Evolutionary conservation across 2,329 filamentous ascomycete genomes (phyloP).

Genomic region (Zasmidium angulare): DNA sequence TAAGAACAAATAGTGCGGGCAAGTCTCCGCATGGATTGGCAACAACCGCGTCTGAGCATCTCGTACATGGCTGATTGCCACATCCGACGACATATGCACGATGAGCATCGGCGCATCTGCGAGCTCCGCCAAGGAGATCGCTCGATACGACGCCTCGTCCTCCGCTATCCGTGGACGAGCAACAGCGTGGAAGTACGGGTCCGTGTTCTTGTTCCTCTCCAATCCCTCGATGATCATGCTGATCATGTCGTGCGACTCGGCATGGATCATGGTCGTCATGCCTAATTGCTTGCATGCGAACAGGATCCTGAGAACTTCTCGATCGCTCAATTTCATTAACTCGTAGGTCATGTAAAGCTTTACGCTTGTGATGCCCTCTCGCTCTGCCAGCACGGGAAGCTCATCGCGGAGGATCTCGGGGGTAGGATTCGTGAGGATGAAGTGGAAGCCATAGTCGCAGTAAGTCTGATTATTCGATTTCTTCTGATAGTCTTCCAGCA

Average conservation of each 20-base stretch:
- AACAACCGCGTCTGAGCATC: slow-evolving; percentile 36
- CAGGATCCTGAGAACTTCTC: slow-evolving; percentile 53
- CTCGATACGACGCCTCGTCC: slow-evolving; percentile 52
- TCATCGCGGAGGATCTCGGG: slow-evolving; percentile 42
- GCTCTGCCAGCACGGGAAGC: slow-evolving; percentile 40
- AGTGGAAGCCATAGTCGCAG: slow-evolving; percentile 59
- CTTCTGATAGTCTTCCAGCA: slow-evolving; percentile 50
- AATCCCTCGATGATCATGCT: slow-evolving; percentile 44
- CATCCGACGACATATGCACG: slow-evolving; percentile 51
- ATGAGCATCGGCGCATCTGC: slow-evolving; percentile 54
- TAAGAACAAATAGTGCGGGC: slow-evolving; percentile 39
- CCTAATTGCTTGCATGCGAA: slow-evolving; percentile 46
- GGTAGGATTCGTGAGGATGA: slow-evolving; percentile 51
- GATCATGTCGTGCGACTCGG: slow-evolving; percentile 51
- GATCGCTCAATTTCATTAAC: slow-evolving; percentile 50
- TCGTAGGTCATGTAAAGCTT: slow-evolving; percentile 58
- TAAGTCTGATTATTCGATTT: slow-evolving; percentile 49
- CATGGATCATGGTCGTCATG: slow-evolving; percentile 53
- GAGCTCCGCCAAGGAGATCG: slow-evolving; percentile 51
- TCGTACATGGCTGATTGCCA: slow-evolving; percentile 35
- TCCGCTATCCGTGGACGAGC: slow-evolving; percentile 48
- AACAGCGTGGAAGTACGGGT: slow-evolving; percentile 48
- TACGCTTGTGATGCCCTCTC: slow-evolving; percentile 49
- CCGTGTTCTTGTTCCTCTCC: slow-evolving; percentile 40
- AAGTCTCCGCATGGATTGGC: slow-evolving; percentile 40